Evolutionary conservation across 23 red algal species (phyloP), one percentile per base, ranked within the genome.

Genomic region (Gracilaria domingensis): DNA sequence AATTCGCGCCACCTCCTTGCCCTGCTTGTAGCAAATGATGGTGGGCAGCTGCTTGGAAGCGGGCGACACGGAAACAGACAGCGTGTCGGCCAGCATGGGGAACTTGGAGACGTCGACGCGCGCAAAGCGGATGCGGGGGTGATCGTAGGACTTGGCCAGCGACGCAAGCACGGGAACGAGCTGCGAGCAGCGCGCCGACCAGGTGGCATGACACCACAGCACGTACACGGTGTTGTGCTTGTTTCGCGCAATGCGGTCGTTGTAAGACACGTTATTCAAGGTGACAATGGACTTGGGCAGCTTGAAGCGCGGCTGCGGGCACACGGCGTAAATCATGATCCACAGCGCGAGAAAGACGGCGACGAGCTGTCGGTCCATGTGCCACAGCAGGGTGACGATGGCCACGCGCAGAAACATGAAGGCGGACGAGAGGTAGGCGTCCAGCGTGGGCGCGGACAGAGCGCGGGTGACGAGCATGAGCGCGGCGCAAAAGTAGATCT

Each of bases 131-230:
- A 96, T 23, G 24, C 94, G 87, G 6, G 73, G 56, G 78, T 96
- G 94, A 16, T 60, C 20, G 57, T 96, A 91, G 11, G 60, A 32
- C 0, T 77, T 86, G 32, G 81, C 94, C 21, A 96, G 84, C n/a
- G 47, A 53, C 20, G 78, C 86, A 18, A 96, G 81, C 32, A 96
- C 65, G 1, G 94, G 94, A 30, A 88, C 88, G 12, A 96, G 94
- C 48, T 91, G 86, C 24, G 94, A 91, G 47, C 94, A 96, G n/a
- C 84, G 70, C 23, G 94, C 60, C 5, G 94, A 96, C 94, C 94
- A 96, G 4, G 94, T 47, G 13, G 94, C 94, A 45, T 96, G 88
- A 34, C 82, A 84, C 94, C 86, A 90, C 40, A 96, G 30, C 26
- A 92, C 72, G 66, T 79, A 79, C 37, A 96, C 69, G 49, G 73